Conservation (phyloP, 768 basidiomycete species). For the Brasilioporus rufonigricans region DNA sequence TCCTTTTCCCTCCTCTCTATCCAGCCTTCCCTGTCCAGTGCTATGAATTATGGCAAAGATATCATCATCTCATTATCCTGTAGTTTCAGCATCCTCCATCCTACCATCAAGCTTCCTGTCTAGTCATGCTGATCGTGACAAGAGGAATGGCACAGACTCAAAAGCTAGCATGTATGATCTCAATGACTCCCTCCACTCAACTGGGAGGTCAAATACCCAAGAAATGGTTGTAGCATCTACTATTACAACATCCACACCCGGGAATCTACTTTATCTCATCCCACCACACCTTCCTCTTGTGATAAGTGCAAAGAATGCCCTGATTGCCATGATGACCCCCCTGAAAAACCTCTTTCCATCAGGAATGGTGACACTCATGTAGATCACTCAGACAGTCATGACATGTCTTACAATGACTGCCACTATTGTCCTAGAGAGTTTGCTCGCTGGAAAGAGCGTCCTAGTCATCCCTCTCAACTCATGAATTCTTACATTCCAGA, state of each 20-base stretch:
- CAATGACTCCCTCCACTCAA: conserved; percentile 43
- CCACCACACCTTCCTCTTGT: conserved; percentile 34
- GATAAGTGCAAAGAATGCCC: conserved; percentile 24
- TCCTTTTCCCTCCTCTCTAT: too few species aligned
- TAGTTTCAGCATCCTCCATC: too few species aligned
- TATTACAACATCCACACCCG: conserved; percentile 59
- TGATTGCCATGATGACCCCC: conserved; percentile 26
- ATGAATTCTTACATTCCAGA: conserved; percentile 30
- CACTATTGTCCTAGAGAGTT: conserved; percentile 57
- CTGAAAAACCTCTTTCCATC: conserved; percentile 24
- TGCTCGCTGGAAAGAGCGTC: conserved; percentile 28
- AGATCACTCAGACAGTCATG: conserved; percentile 27
- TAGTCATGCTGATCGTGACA: conserved; percentile 42
- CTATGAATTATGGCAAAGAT: too few species aligned
- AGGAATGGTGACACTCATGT: conserved; percentile 27
- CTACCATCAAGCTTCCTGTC: too few species aligned
- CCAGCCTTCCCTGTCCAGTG: too few species aligned
- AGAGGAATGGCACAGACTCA: conserved; percentile 36
- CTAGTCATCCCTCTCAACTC: conserved; percentile 17
- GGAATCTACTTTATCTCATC: conserved; percentile 57
- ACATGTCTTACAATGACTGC: conserved; percentile 57
- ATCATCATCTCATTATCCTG: too few species aligned
- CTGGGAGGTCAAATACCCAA: conserved; percentile 59
- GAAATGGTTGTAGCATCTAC: conserved; percentile 48
- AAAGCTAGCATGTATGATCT: conserved; percentile 27